phyloP scores from a whole-genome alignment of 1,139 yeast genomes.

The Nematodospora anomalae region DNA sequence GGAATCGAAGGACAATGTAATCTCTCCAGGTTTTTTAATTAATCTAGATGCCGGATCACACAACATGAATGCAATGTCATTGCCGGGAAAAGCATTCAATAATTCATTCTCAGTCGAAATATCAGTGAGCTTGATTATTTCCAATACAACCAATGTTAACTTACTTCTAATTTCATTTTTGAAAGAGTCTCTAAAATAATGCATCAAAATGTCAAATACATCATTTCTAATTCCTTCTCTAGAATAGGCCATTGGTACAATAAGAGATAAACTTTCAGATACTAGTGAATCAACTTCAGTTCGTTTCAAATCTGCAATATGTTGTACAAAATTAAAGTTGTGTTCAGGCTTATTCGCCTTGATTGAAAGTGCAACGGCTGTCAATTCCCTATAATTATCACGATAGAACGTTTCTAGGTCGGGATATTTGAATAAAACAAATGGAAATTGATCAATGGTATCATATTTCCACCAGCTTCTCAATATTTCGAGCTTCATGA shows the following conservation, averaged over 20 bases:
- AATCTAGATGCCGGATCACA: constrained; percentile 11
- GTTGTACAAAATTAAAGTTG: constrained; percentile 16
- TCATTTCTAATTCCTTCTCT: constrained; percentile 41
- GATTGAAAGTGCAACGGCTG: constrained; percentile 33
- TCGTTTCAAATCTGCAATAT: constrained; percentile 18
- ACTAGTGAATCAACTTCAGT: constrained; percentile 21
- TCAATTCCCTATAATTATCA: constrained; percentile 33
- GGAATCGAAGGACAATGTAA: constrained; percentile 27
- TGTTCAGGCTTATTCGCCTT: constrained; percentile 8
- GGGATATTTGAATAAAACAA: constrained; percentile 32
- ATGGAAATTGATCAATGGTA: constrained; percentile 39
- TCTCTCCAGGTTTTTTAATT: constrained; percentile 9
- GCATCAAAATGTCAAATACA: constrained; percentile 25
- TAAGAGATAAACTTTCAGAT: constrained; percentile 33
- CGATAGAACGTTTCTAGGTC: constrained; percentile 26
- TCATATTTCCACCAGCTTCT: constrained; percentile 43
- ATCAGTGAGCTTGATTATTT: constrained; percentile 41
- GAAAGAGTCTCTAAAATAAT: constrained; percentile 16
- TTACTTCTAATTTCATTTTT: constrained; percentile 20
- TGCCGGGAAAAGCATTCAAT: constrained; percentile 15
- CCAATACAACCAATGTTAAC: constrained; percentile 21
- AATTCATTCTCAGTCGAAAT: constrained; percentile 28
- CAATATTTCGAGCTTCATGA: constrained; percentile 32
- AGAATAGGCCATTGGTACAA: constrained; percentile 48
- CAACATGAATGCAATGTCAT: constrained; percentile 13